A percentile compares a stretch with the other conserved stretches of the same genome.
phyloP scores from a whole-genome alignment of 1,284 basidiomycete genomes.

The Puccinia coronata region DNA sequence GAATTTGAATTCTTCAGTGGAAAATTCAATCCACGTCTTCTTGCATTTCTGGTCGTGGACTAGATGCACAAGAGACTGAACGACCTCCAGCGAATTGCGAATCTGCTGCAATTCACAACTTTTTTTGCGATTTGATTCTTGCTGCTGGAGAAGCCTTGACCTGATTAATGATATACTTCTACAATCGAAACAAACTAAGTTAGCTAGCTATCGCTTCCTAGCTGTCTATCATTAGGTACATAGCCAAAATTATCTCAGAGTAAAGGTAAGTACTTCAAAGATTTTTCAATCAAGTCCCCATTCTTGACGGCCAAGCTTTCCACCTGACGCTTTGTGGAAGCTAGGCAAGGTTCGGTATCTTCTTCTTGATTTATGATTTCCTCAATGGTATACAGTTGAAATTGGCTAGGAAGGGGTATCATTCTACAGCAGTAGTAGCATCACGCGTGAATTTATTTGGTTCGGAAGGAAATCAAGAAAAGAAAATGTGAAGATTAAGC shows the following conservation, averaged over 20 bases:
- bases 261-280: constrained; percentile 14
- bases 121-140: constrained; percentile 9
- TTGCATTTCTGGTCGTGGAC: constrained; percentile 2
- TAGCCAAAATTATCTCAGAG: not conserved
- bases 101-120: constrained; percentile 8
- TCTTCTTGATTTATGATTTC: not conserved
- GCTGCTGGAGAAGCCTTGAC: constrained; percentile 13
- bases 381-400: constrained; percentile 6
- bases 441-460: not conserved
- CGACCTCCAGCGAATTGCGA: not conserved
- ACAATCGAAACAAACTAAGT: not conserved
- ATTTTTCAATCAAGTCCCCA: constrained; percentile 18
- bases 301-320: constrained; percentile 14
- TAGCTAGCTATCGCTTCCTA: not conserved
- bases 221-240: not conserved
- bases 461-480: not conserved
- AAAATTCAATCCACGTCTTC: constrained; percentile 2
- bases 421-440: not conserved
- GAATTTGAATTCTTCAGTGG: not conserved
- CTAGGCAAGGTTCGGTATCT: not conserved
- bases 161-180: constrained; percentile 16
- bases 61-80: constrained; percentile 12
- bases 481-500: not conserved
- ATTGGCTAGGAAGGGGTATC: constrained; percentile 22
- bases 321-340: not conserved